These are phyloP conservation scores for Elaeis oleifera DNA, from an alignment of 202 grass and related monocot genomes.

Conservation along the genomic window DNA sequence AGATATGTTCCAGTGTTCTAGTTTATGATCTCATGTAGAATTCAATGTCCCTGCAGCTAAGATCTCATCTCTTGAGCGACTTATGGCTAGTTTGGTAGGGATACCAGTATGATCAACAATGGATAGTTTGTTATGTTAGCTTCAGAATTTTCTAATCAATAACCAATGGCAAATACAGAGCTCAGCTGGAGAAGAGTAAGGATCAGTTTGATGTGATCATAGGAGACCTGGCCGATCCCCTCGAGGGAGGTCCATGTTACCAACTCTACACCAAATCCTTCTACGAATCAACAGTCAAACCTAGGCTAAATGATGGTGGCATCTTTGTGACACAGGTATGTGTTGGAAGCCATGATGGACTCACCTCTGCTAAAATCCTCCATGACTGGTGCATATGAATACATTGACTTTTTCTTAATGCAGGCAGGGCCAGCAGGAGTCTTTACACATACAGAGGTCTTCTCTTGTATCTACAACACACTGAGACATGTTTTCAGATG, in stretches of 20 bases:
- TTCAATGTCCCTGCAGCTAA: no score
- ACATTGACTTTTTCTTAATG: neutral
- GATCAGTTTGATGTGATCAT: constrained; percentile 20
- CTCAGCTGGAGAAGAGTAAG: constrained; percentile 18
- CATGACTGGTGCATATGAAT: neutral
- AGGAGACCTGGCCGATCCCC: constrained; percentile 24
- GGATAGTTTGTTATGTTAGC: no score
- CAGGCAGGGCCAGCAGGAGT: constrained; percentile 25
- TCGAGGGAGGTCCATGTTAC: constrained; percentile 20
- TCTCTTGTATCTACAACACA: constrained; percentile 28
- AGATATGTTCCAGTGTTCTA: neutral
- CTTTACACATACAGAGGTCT: constrained; percentile 18
- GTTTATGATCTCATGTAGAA: neutral
- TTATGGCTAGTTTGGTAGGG: no score
- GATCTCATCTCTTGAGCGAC: no score
- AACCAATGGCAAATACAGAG: neutral
- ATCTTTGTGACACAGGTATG: constrained; percentile 21
- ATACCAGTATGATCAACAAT: no score
- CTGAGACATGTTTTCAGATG: constrained; percentile 24
- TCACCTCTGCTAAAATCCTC: no score
- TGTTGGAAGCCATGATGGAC: neutral
- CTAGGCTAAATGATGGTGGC: constrained; percentile 8
- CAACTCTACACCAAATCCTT: constrained; percentile 28
- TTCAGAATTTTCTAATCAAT: no score
- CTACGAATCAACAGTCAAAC: constrained; percentile 12